Evolutionary conservation across 768 basidiomycete species (phyloP).

Genomic region (Terana coerulea): DNA sequence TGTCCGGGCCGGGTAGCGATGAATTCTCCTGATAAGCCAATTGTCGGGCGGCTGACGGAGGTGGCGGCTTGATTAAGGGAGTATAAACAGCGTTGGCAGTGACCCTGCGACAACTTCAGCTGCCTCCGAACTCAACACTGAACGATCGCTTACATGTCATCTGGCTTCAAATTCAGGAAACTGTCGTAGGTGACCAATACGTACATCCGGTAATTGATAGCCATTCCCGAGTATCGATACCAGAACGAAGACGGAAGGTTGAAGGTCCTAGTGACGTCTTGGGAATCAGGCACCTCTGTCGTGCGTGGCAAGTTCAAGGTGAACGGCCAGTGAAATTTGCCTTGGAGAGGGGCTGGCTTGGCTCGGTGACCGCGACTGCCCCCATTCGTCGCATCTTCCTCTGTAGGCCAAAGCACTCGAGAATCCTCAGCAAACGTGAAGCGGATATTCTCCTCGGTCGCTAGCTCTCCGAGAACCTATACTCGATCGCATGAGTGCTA

Average conservation of each 20-base stretch:
- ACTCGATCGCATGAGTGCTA: too few relatives aligned
- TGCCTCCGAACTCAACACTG: background rate
- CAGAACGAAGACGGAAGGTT: slow-evolving; percentile 20
- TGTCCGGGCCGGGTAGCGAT: slow-evolving; percentile 19
- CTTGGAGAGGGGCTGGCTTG: slow-evolving; percentile 18
- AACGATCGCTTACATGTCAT: slow-evolving; percentile 12
- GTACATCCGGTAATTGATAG: slow-evolving; percentile 17
- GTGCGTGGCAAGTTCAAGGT: slow-evolving; percentile 18
- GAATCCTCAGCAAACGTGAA: slow-evolving; percentile 7
- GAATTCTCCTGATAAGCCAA: slow-evolving; percentile 19
- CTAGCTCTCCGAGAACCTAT: too few relatives aligned
- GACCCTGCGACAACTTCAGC: slow-evolving; percentile 10
- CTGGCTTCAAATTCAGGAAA: slow-evolving; percentile 13
- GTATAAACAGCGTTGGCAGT: slow-evolving; percentile 15
- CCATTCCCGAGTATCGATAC: slow-evolving; percentile 5
- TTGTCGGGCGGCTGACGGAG: slow-evolving; percentile 20
- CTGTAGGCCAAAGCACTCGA: slow-evolving; percentile 12
- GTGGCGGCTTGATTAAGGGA: slow-evolving; percentile 16
- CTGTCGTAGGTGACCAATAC: slow-evolving; percentile 15
- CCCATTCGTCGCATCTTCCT: too few relatives aligned
- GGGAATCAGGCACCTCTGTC: slow-evolving; percentile 1
- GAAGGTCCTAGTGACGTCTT: slow-evolving; percentile 9
- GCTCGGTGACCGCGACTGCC: background rate
- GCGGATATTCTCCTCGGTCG: too few relatives aligned
- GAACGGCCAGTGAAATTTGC: slow-evolving; percentile 18